Percentiles rank a stretch among this genome's conserved stretches.
Conservation (phyloP, 345 rosid species). For the Sisymbrium altissimum region DNA sequence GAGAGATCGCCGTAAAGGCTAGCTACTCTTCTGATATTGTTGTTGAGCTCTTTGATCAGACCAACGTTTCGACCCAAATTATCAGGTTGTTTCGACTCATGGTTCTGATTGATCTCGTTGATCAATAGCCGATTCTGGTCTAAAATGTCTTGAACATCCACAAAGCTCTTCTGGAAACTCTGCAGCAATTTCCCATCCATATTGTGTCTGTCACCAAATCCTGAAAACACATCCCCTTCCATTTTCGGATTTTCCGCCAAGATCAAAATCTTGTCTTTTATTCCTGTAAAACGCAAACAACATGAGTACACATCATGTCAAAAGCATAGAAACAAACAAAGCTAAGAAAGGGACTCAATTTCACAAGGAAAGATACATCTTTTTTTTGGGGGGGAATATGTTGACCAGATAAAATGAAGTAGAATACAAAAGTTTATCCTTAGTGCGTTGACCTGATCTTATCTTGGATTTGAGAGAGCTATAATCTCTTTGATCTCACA, state of each 20-base stretch:
- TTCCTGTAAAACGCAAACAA: conserved; percentile 12
- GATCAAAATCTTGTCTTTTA: conserved; percentile 4
- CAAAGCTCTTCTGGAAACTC: conserved; percentile 73
- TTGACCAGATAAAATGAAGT: neutral
- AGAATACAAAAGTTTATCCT: conserved; percentile 1
- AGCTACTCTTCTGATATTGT: conserved; percentile 82
- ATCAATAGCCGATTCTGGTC: conserved; percentile 81
- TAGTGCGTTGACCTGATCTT: conserved; percentile 23
- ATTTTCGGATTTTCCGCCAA: conserved; percentile 28
- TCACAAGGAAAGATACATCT: neutral
- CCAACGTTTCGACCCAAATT: conserved; percentile 79
- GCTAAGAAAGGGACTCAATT: neutral
- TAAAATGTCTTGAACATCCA: conserved; percentile 73
- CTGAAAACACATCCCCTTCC: conserved; percentile 75
- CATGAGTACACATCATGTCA: neutral
- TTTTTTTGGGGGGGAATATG: neutral
- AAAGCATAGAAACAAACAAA: neutral
- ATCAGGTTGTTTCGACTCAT: conserved; percentile 75
- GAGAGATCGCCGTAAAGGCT: conserved; percentile 85
- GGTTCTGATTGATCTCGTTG: conserved; percentile 84
- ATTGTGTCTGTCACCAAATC: conserved; percentile 52
- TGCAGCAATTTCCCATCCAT: conserved; percentile 60
- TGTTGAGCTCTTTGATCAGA: conserved; percentile 84
- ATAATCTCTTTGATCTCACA: conserved; percentile 10
- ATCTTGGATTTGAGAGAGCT: conserved; percentile 12